Conservation (phyloP, 257 asterid species). For the Penstemon newberryi region DNA sequence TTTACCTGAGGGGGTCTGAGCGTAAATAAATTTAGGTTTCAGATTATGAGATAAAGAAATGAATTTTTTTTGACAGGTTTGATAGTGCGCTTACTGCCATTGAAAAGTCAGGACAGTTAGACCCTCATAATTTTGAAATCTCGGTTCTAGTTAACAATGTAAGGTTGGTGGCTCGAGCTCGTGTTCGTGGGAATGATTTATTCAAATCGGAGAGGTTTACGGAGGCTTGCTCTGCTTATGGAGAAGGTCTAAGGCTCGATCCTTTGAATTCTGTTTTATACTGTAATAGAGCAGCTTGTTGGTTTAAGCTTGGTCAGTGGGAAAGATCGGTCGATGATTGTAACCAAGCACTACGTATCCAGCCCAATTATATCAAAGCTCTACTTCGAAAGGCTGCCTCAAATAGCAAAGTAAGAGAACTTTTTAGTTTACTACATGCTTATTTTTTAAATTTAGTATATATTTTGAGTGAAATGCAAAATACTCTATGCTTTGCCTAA, state of each 20-base stretch:
- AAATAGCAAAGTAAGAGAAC: conserved; percentile 57
- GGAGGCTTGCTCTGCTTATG: conserved; percentile 90
- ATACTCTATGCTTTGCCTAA: too few relatives aligned
- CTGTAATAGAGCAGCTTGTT: conserved; percentile 97
- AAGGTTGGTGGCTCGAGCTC: conserved; percentile 69
- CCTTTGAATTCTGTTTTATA: conserved; percentile 82
- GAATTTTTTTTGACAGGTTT: conserved; percentile 50
- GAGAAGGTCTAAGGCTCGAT: conserved; percentile 78
- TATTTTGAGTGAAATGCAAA: too few relatives aligned
- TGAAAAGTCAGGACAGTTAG: conserved; percentile 65
- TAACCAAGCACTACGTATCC: conserved; percentile 73
- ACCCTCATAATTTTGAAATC: conserved; percentile 63
- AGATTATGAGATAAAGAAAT: background rate
- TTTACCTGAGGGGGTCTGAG: too few relatives aligned
- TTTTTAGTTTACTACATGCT: background rate
- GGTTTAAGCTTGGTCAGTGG: conserved; percentile 86
- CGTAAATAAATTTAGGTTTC: background rate
- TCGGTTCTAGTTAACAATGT: conserved; percentile 50
- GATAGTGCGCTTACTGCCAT: conserved; percentile 62
- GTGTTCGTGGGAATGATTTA: conserved; percentile 85
- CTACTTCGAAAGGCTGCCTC: conserved; percentile 91
- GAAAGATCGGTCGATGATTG: conserved; percentile 80
- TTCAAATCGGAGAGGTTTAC: conserved; percentile 87
- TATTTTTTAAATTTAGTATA: too few relatives aligned
- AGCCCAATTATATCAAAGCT: conserved; percentile 79